Base-by-base conservation (phyloP, 2,329 filamentous ascomycete species). In the Sporothrix protearum region DNA sequence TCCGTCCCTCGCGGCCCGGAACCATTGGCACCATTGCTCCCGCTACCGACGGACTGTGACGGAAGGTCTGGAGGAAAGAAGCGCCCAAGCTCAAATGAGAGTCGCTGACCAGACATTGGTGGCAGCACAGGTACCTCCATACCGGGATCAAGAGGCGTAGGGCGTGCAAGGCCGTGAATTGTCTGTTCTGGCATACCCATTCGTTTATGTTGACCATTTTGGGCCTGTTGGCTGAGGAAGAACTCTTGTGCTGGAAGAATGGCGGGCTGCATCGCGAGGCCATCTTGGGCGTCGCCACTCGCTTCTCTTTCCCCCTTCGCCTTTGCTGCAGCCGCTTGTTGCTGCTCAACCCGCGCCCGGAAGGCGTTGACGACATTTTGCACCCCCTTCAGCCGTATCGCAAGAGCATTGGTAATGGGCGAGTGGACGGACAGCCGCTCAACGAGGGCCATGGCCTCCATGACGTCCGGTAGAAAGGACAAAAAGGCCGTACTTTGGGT, bases 311-410 rank as follows among this genome's bases (percentile, higher is more conserved):
- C 36, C 12, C 22, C 59, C 25, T 39, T 39, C 5, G 59, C n/a
- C 55, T 61, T 30, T 12, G 33, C 55, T n/a, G 7, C 25, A 10
- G 63, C 42, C 2, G 42, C 45, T 8, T 66, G 39, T n/a, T 47
- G 25, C 28, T 67, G n/a, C 30, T 53, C 64, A 14, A 51, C 28
- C 2, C 64, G 64, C 10, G 28, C 8, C 3, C 28, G 45, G 19
- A 53, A 67, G 10, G 45, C 64, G 14, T 67, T 53, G 30, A 67
- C 64, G 28, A 67, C 42, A n/a, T 16, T 33, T 10, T 53, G 64
- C 5, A 53, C 28, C 14, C 64, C 28, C 9, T 19, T 7, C 6
- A 67, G 30, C 10, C 36, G 33, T 9, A 67, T 33, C 1, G 64
- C 45, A 1, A 67, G 19, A 0, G 64, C 64, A 9, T 7, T 10